Evolutionary conservation across 2,329 filamentous ascomycete species (phyloP), one percentile per base, ranked within the genome.

Genomic region (Aspergillus costaricaensis): DNA sequence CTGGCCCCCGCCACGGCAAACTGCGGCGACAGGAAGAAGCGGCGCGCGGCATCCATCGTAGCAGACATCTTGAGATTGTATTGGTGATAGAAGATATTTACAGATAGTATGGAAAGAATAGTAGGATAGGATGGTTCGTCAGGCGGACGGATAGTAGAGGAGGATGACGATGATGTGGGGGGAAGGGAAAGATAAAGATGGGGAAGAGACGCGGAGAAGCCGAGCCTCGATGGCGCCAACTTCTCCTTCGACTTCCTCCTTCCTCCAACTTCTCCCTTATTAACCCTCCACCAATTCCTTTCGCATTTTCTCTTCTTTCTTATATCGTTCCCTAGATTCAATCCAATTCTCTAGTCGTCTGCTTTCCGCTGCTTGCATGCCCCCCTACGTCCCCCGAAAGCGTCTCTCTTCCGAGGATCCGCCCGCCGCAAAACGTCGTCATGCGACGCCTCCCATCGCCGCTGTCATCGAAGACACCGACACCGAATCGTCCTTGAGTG

Each of bases 1-100:
- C 90, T 94, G 39, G 94, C 94, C 69, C 94, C 94, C 19, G 93
- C 92, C 27, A 97, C 94, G 60, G 94, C 93, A 75, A 94, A 96
- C 66, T 85, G 82, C 25, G 89, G 86, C 7, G 89, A 89, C 3
- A 86, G 83, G 80, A 97, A 96, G 83, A 97, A 97, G 12, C 83
- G 83, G 64, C 86, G 87, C 49, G 92, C 88, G 49, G 89, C 85
- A 17, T 71, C 70, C 72, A 75, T 75, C 6, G 17, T 58, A 39
- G 41, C 39, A 36, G 38, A 21, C 56, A 48, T 43, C 12, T 36
- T 5, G 32, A 14, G 32, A 36, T 36, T 5, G 32, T 36, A 14
- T 10, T 36, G 4, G 12, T 36, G 32, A 36, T 36, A 36, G 32
- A 14, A 36, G 2, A 36, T 36, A 36, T 36, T 0, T 12, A 36